phyloP scores from a whole-genome alignment of 2,329 filamentous ascomycete species.

The Basipetospora chlamydospora region DNA sequence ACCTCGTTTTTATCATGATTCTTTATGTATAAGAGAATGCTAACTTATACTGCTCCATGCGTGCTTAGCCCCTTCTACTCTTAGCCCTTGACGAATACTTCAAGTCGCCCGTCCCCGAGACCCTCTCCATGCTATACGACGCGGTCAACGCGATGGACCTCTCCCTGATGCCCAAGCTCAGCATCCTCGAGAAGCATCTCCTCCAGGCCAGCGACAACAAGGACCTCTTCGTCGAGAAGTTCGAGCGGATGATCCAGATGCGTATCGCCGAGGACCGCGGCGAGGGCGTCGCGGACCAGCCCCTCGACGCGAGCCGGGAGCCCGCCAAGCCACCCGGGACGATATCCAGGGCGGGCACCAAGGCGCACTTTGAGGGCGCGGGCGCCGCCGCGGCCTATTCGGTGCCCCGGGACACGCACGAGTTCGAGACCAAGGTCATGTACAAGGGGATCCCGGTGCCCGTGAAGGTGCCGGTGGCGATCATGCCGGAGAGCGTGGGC shows the following conservation, averaged over 20 bases:
- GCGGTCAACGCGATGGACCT: constrained; percentile 95
- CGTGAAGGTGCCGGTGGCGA: constrained; percentile 86
- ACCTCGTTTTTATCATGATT: constrained; percentile 3
- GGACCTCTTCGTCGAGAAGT: constrained; percentile 95
- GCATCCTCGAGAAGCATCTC: constrained; percentile 68
- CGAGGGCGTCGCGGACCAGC: constrained; percentile 25
- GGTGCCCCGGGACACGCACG: constrained; percentile 86
- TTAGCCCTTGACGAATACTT: constrained; percentile 95
- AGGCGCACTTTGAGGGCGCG: constrained; percentile 47
- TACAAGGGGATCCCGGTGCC: constrained; percentile 96
- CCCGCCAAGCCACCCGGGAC: constrained; percentile 28
- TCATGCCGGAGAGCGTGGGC: constrained; percentile 89
- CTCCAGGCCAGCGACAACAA: constrained; percentile 85
- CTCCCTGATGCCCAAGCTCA: constrained; percentile 78
- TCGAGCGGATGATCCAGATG: constrained; percentile 83
- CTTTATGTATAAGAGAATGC: no score
- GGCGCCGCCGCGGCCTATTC: constrained; percentile 54
- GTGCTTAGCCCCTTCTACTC: constrained; percentile 60
- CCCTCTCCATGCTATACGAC: constrained; percentile 74
- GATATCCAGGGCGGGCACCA: constrained; percentile 48
- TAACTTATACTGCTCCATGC: no score
- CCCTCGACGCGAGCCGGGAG: constrained; percentile 32
- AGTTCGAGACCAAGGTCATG: constrained; percentile 88
- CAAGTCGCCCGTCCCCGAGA: constrained; percentile 77
- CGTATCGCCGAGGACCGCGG: constrained; percentile 53